phyloP scores from a whole-genome alignment of 441 rosid species.

The Viola pubescens region DNA sequence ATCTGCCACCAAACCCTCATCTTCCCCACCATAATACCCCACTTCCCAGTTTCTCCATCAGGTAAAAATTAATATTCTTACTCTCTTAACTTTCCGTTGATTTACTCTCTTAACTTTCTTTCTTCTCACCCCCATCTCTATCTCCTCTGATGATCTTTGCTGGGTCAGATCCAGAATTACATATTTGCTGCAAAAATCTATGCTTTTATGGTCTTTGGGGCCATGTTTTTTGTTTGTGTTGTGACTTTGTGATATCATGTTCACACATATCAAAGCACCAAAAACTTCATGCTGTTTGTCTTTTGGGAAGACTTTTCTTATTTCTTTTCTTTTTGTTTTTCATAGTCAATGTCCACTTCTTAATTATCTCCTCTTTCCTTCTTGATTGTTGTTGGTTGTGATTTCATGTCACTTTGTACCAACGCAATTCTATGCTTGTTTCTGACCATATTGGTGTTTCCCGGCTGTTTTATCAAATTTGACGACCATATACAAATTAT shows the following conservation, averaged over 20 bases:
- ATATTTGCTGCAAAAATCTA: not conserved
- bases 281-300: not conserved
- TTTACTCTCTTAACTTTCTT: not conserved
- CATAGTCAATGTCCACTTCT: constrained; percentile 4
- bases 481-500: not conserved
- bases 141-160: constrained; percentile 17
- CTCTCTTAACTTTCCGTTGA: constrained; percentile 4
- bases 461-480: constrained; percentile 25
- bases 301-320: not conserved
- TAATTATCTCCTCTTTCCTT: constrained; percentile 6
- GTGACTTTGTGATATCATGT: no score
- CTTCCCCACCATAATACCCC: constrained; percentile 28
- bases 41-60: constrained; percentile 75
- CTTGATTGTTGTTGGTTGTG: constrained; percentile 16
- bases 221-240: constrained; percentile 26
- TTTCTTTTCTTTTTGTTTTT: not conserved
- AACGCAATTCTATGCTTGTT: constrained; percentile 4
- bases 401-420: constrained; percentile 32
- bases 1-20: constrained; percentile 36
- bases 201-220: constrained; percentile 16
- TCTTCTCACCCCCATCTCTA: constrained; percentile 8
- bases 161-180: constrained; percentile 47
- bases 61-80: constrained; percentile 34
- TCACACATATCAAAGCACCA: no score
- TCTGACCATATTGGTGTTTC: constrained; percentile 12